Evolutionary conservation across 1,284 basidiomycete species (phyloP), one percentile per base, ranked within the genome.

Genomic region (Coniophora puteana): DNA sequence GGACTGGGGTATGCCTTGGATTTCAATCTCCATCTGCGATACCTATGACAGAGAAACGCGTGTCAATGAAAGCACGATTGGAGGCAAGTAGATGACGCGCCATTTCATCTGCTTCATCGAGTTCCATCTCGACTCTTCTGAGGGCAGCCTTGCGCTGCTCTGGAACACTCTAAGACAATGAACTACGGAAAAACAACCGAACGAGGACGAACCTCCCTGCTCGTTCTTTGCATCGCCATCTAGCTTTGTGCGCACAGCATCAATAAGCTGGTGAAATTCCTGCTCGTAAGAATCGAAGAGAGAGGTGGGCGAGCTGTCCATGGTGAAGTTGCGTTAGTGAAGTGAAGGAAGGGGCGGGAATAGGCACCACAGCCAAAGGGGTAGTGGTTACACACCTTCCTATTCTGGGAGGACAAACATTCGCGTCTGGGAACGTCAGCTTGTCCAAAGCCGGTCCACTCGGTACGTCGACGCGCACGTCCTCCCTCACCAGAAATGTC

Each of bases 1-100:
- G 23, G 87, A 87, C 55, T 89, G 83, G 0, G 94, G 93, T 61
- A 98, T 94, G 10, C 89, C 88, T 57, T 94, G 93, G n/a, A 96
- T 85, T 68, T 99, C 96, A 47, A 99, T 89, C 66, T 98, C 94
- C 95, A 99, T 98, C 78, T 99, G 96, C 25, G 91, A 92, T 50
- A 96, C 78, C 93, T 95, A 52, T 16, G 21, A 27, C 35, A 12
- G 26, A 31, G 32, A 40, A 22, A 36, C 34, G n/a, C n/a, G n/a
- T n/a, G n/a, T n/a, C n/a, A n/a, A n/a, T n/a, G n/a, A n/a, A n/a
- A n/a, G n/a, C n/a, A n/a, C n/a, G n/a, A n/a, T n/a, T n/a, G n/a
- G n/a, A n/a, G n/a, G n/a, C n/a, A 40, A 23, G 24, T 32, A 7
- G 21, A 13, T 14, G 12, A 56, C 74, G 47, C 54, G 87, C 93